Evolutionary conservation across 2,329 filamentous ascomycete species (phyloP).

Genomic region (Ophiostoma sp.): DNA sequence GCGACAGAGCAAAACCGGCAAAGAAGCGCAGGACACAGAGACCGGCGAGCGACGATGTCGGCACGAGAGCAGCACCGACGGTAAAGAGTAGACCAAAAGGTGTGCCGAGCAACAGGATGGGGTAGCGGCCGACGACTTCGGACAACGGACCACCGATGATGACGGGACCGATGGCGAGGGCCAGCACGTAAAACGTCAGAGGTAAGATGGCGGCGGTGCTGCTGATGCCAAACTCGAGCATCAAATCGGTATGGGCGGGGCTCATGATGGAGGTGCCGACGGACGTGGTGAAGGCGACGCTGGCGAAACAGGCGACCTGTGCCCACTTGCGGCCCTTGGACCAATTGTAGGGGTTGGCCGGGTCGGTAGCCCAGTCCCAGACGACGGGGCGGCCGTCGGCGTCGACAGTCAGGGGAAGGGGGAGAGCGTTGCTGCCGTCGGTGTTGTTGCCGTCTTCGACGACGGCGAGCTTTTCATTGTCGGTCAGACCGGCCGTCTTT

Average conservation of each 20-base stretch:
- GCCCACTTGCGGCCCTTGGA: constrained; percentile 43
- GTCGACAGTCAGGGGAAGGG: constrained; percentile 10
- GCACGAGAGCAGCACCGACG: constrained; percentile 54
- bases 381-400: background rate
- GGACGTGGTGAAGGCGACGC: constrained; percentile 49
- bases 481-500: background rate
- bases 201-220: constrained; percentile 59
- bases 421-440: background rate
- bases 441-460: background rate
- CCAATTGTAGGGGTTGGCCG: constrained; percentile 56
- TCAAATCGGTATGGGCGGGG: constrained; percentile 48
- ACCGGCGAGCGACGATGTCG: constrained; percentile 45
- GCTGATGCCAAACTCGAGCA: constrained; percentile 54
- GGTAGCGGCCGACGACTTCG: constrained; percentile 57
- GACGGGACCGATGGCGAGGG: constrained; percentile 60
- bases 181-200: constrained; percentile 60
- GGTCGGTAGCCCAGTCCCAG: constrained; percentile 42
- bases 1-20: constrained; percentile 53
- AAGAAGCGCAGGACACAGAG: constrained; percentile 59
- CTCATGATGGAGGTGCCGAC: constrained; percentile 57
- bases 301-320: constrained; percentile 42
- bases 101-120: constrained; percentile 51
- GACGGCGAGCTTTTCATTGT: background rate
- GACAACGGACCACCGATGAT: constrained; percentile 59
- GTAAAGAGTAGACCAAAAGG: constrained; percentile 56